Evolutionary conservation across 257 asterid species (phyloP), one percentile per base, ranked within the genome.

Genomic region (Solanum rostratum): DNA sequence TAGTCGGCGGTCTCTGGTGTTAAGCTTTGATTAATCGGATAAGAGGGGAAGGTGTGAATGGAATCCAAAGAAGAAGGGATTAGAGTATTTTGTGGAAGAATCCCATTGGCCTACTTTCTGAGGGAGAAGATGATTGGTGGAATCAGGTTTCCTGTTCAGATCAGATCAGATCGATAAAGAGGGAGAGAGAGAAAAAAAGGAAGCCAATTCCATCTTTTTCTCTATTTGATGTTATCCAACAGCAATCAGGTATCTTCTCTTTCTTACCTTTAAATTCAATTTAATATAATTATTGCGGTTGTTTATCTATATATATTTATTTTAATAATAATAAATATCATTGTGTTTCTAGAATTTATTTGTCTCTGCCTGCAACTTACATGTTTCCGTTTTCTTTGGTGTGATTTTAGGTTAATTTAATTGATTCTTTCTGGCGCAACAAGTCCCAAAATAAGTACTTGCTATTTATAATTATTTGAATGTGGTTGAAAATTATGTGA

Each of bases 121-220:
- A 79, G 9, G 82, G 49, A 39, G 85, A 79, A 79, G 85, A 83
- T 80, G 90, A 86, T 86, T 86, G 90, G 90, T 74, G 55, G 87
- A 88, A 70, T 16, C 87, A 84, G 88, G 88, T 86, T 76, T 84
- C 69, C 87, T 84, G 62, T 71, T 86, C 86, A 82, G 90, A 78
- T 37, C 49, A 53, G 68, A 80, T 71, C 81, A 24, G 60, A 74
- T 74, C 60, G 2, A 71, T 19, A 45, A 14, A 7, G 13, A 14
- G 46, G 27, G 30, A 22, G 73, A 68, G 49, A 37, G 22, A 30
- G 13, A 13, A 7, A 69, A n/a, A 68, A 82, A 57, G 33, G 86
- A 87, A 46, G 83, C 88, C 84, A 87, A 85, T 78, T 83, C 89
- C 59, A 41, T 46, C 59, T 43, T 57, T 60, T 57, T 24, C 69